These are phyloP conservation scores for Kuraishia hungarica DNA, from an alignment of 805 yeast genomes.

Conservation along the genomic window DNA sequence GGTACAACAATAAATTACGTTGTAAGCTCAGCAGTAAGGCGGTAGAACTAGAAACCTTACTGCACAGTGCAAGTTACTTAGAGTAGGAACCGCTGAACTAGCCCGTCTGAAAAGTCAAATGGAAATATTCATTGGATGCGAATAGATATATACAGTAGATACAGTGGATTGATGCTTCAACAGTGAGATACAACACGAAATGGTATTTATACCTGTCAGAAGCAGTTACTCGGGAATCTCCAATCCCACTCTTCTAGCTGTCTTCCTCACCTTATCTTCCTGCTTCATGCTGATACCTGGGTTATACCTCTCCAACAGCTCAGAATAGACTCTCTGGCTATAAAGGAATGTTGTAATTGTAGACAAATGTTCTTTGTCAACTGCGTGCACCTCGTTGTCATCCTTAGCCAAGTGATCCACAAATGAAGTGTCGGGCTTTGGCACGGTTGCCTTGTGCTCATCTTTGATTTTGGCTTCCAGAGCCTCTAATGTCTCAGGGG, in stretches of 20 bases:
- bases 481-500: constrained; percentile 31
- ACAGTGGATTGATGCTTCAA: background rate
- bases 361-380: constrained; percentile 31
- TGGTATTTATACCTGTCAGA: no score
- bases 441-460: constrained; percentile 15
- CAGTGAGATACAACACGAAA: no score
- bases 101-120: no score
- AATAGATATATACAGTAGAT: background rate
- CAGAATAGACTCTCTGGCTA: constrained; percentile 71
- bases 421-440: constrained; percentile 16
- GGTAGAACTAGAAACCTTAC: no score
- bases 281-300: constrained; percentile 76
- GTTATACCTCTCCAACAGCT: constrained; percentile 76
- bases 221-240: constrained; percentile 41
- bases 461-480: constrained; percentile 19
- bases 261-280: constrained; percentile 65
- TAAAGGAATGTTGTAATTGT: constrained; percentile 57
- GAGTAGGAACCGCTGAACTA: no score
- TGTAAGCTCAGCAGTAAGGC: no score
- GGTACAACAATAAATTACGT: no score
- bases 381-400: constrained; percentile 10
- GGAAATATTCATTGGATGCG: no score
- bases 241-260: constrained; percentile 88
- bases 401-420: constrained; percentile 19
- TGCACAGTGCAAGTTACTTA: no score